Evolutionary conservation across 2,329 filamentous ascomycete species (phyloP), one percentile per base, ranked within the genome.

Genomic region (Knufia petricola): DNA sequence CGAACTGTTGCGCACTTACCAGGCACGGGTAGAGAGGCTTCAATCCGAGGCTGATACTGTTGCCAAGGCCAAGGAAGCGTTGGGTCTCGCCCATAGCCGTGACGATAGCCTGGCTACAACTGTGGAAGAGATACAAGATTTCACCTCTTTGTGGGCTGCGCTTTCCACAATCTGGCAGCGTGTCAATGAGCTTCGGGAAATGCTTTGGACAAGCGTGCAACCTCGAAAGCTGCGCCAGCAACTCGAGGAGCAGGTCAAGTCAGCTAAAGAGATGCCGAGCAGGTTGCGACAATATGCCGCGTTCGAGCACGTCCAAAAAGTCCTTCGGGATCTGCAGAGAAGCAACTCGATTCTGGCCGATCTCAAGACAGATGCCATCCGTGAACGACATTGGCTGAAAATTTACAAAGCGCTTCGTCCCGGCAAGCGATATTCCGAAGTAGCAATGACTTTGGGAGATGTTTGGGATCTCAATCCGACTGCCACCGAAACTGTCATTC

Each of bases 201-300:
- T 81, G 46, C 76, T 94, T 1, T 99, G 94, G 94, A 94, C 84
- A 49, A 95, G 87, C 61, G 85, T 98, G 1, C 88, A 96, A 63
- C 90, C 94, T 7, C 80, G 92, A 55, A 98, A 96, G 69, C 81
- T 98, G 50, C 81, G 92, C 31, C 79, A 85, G 58, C 85, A 87
- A 53, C 82, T 99, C 44, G 90, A 98, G 61, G 83, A 84, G 41
- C 77, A 96, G 46, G 87, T 96, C 65, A 95, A 95, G 72, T 94
- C 94, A 78, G 96, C 89, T 30, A 96, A 95, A 69, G 90, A 96
- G 54, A 96, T 98, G 92, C 92, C 94, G 0, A 95, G 88, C 67
- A 83, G 92, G 51, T 96, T 98, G 90, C 83, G 94, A 52, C 94
- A 98, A 63, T 99, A 99, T 66, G 90, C 94, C 58, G 94, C 94